phyloP scores from a whole-genome alignment of 352 stramenopile species.

The Globisporangium nagaii region DNA sequence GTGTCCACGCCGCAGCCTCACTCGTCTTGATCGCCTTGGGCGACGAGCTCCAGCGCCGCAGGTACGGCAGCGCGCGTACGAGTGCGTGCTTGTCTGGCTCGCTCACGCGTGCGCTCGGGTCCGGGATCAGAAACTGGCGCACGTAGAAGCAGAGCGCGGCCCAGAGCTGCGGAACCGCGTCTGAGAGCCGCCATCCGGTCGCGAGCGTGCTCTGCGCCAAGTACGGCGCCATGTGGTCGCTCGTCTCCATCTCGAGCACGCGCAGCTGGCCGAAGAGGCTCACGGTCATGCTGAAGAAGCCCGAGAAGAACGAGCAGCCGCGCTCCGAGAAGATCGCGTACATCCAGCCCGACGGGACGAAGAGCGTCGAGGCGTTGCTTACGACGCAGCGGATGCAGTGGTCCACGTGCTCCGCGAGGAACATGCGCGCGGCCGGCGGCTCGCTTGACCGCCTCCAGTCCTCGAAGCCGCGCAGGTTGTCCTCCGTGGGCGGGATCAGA shows the following conservation, averaged over 20 bases:
- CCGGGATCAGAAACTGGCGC: constrained; percentile 39
- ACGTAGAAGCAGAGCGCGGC: constrained; percentile 53
- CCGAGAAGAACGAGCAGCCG: constrained; percentile 47
- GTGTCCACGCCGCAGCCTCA: constrained; percentile 35
- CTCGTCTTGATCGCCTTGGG: constrained; percentile 26
- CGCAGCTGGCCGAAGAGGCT: constrained; percentile 40
- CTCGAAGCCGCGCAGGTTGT: constrained; percentile 44
- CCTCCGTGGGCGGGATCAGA: constrained; percentile 47
- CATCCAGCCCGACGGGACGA: constrained; percentile 68
- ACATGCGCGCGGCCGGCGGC: constrained; percentile 26
- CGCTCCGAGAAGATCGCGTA: constrained; percentile 56
- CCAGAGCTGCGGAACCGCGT: constrained; percentile 51
- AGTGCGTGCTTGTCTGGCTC: constrained; percentile 51
- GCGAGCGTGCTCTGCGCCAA: constrained; percentile 24
- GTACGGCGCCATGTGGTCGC: constrained; percentile 23
- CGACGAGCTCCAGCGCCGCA: constrained; percentile 53
- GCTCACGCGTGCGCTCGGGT: constrained; percentile 23
- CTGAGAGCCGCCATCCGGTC: constrained; percentile 26
- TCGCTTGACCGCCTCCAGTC: constrained; percentile 46
- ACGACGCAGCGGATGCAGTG: constrained; percentile 72
- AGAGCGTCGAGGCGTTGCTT: constrained; percentile 32
- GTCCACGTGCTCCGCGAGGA: constrained; percentile 62
- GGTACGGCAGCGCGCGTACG: constrained; percentile 30
- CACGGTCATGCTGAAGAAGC: constrained; percentile 52
- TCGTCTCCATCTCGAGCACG: constrained; percentile 39